phyloP scores from a whole-genome alignment of 805 yeast species.

The Tetrapisispora fleetii region DNA sequence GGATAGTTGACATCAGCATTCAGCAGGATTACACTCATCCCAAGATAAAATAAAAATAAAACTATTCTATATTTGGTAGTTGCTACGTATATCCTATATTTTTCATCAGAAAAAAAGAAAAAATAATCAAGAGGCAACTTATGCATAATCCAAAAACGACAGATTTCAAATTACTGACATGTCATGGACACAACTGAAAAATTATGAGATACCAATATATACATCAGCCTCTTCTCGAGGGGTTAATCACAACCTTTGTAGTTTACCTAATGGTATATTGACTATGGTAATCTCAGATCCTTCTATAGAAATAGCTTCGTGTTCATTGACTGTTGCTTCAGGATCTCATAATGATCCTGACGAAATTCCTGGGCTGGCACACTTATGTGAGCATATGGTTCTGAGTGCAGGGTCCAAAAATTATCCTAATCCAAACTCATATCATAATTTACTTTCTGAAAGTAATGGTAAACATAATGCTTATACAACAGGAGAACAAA shows the following conservation, averaged over 20 bases:
- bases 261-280: slow-evolving; percentile 58
- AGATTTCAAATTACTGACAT: not conserved
- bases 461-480: slow-evolving; percentile 59
- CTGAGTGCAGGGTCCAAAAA: slow-evolving; percentile 44
- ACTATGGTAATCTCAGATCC: slow-evolving; percentile 71
- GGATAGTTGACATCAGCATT: too few relatives aligned
- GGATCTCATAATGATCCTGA: slow-evolving; percentile 79
- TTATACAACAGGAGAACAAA: slow-evolving; percentile 55
- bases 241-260: slow-evolving; percentile 36
- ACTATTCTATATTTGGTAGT: too few relatives aligned
- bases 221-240: slow-evolving; percentile 31
- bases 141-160: too few relatives aligned
- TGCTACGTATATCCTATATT: too few relatives aligned
- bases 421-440: slow-evolving; percentile 39
- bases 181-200: slow-evolving; percentile 14
- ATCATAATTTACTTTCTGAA: slow-evolving; percentile 35
- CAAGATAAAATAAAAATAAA: too few relatives aligned
- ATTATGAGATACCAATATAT: slow-evolving; percentile 18
- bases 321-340: slow-evolving; percentile 63
- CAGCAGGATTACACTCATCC: too few relatives aligned
- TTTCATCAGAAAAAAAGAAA: too few relatives aligned
- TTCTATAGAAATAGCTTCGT: slow-evolving; percentile 49
- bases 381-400: slow-evolving; percentile 73
- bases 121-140: too few relatives aligned
- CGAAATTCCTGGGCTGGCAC: slow-evolving; percentile 72